phyloP scores from a whole-genome alignment of 2,329 filamentous ascomycete genomes.

The Aspergillus pseudoviridinutans region DNA sequence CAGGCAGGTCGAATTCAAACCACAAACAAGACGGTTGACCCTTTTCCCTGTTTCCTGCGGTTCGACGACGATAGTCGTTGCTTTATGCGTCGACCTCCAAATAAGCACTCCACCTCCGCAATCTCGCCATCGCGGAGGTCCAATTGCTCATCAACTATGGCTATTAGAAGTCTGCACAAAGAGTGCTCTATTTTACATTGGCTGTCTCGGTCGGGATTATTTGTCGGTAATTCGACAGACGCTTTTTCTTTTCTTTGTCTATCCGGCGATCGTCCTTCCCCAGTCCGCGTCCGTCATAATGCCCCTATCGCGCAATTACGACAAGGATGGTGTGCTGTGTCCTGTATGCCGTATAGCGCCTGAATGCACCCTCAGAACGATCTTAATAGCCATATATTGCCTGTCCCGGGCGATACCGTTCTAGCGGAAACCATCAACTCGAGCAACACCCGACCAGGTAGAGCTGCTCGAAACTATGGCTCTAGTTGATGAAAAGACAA shows the following conservation, averaged over 20 bases:
- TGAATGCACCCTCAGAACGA: neutral
- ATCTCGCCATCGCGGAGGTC: slow-evolving; percentile 17
- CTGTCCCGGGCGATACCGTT: neutral
- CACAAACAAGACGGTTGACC: neutral
- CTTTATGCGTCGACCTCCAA: neutral
- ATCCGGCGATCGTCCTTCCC: slow-evolving; percentile 8
- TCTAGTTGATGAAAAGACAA: slow-evolving; percentile 6
- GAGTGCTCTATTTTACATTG: neutral
- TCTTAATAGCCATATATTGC: neutral
- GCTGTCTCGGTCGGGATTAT: neutral
- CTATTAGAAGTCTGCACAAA: neutral
- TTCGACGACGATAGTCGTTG: neutral
- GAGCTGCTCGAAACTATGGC: slow-evolving; percentile 6
- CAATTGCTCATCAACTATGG: slow-evolving; percentile 17
- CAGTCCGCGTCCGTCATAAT: neutral
- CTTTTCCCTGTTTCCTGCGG: neutral
- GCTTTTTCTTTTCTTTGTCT: neutral
- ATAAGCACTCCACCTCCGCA: neutral
- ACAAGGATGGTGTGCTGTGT: slow-evolving; percentile 16
- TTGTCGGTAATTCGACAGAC: neutral
- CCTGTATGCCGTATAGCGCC: slow-evolving; percentile 1
- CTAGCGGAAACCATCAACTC: neutral
- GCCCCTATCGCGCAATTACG: slow-evolving; percentile 11
- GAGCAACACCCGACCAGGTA: neutral
- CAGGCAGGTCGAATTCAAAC: neutral